Evolutionary conservation across 2,329 filamentous ascomycete species (phyloP).

Genomic region (Curvularia sp.): DNA sequence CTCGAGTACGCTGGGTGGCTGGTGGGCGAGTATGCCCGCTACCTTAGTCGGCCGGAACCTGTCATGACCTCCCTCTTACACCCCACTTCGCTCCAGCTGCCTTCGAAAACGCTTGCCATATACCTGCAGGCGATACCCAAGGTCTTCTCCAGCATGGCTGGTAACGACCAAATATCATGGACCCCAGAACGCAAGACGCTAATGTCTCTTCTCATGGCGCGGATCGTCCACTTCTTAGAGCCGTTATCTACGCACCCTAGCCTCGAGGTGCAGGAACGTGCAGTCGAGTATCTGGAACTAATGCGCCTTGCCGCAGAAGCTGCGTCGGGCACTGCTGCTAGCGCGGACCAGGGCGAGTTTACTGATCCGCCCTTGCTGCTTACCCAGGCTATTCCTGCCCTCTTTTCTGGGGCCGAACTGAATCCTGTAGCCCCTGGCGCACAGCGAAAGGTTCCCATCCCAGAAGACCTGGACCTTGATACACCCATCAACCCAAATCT

Average conservation of each 20-base stretch:
- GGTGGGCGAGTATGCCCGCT: slow-evolving; percentile 83
- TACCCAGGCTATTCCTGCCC: slow-evolving; percentile 85
- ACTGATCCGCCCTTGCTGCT: slow-evolving; percentile 81
- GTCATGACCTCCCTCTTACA: slow-evolving; percentile 78
- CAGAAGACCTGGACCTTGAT: slow-evolving; percentile 77
- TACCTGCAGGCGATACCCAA: slow-evolving; percentile 87
- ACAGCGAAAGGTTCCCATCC: slow-evolving; percentile 84
- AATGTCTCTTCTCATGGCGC: slow-evolving; percentile 77
- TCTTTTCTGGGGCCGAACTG: slow-evolving; percentile 86
- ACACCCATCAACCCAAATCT: slow-evolving; percentile 81
- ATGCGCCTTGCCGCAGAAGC: slow-evolving; percentile 88
- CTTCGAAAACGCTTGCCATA: slow-evolving; percentile 74
- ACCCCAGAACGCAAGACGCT: slow-evolving; percentile 74
- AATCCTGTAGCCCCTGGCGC: slow-evolving; percentile 87
- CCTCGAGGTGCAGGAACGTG: slow-evolving; percentile 92
- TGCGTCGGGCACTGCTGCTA: slow-evolving; percentile 67
- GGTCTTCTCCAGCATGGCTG: slow-evolving; percentile 76
- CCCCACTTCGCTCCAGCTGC: slow-evolving; percentile 62
- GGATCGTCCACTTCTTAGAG: slow-evolving; percentile 83
- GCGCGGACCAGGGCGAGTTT: slow-evolving; percentile 68
- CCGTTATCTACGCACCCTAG: slow-evolving; percentile 80
- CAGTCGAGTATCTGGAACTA: slow-evolving; percentile 90
- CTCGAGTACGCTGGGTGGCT: slow-evolving; percentile 83
- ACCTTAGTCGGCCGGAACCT: slow-evolving; percentile 72
- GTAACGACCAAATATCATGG: slow-evolving; percentile 71